Base-by-base conservation (phyloP, 768 basidiomycete genomes). In the Hypsizygus marmoreus region DNA sequence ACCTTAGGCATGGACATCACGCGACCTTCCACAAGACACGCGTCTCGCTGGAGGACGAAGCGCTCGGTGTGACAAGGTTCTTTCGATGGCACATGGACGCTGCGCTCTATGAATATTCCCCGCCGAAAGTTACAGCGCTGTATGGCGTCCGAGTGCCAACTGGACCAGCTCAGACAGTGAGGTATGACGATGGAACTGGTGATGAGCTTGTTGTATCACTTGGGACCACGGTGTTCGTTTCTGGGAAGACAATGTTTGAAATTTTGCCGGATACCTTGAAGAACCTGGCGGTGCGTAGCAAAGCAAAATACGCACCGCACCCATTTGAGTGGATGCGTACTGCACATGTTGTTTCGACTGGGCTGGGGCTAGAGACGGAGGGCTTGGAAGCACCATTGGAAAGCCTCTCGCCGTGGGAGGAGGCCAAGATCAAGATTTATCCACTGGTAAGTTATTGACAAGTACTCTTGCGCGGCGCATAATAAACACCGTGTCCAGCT, bases 41-140 rank as follows among this genome's bases (percentile, higher is more conserved):
- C 16, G 75, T 95, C 26, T 81, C 83, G 7, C 69, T 74, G 3
- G 87, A 87, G 58, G 91, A 94, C 50, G 86, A 88, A 55, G 81
- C 68, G 6, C 75, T 77, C 40, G 91, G 90, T n/a, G 65, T 75
- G 34, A 94, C 91, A 13, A 78, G 91, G 29, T 94, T 88, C 75
- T 93, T 91, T 65, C 75, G 91, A 37, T 93, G 91, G 91, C 90
- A 95, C 64, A 93, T 94, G 64, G 92, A 94, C 55, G 91, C 93
- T 1, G 90, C 90, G 2, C 67, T 91, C 26, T 89, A 88, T 60
- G 81, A 85, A 43, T 73, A 86, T 10, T 79, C 81, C 20, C 88
- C 88, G n/a, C 91, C 92, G 4, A 84, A 77, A 52, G 91, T 89
- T 30, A 95, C 93, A 4, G 89, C 91, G 0, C 79, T 95, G 14